Percentiles rank a stretch among this genome's conserved stretches.
These are phyloP conservation scores for Cladosporium cucumerinum DNA, from an alignment of 2,329 filamentous ascomycete genomes.

Conservation along the genomic window DNA sequence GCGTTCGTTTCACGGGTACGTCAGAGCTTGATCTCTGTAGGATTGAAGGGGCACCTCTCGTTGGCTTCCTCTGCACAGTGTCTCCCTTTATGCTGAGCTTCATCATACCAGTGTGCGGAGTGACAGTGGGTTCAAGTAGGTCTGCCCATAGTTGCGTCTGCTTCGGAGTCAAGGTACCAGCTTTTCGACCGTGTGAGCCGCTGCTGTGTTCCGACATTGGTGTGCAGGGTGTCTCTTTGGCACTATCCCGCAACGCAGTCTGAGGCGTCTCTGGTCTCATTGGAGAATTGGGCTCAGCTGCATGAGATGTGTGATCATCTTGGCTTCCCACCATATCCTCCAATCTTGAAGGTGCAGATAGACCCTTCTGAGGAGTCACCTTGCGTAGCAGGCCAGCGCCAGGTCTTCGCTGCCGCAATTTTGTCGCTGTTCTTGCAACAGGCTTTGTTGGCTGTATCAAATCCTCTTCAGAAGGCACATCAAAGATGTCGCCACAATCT, in stretches of 20 bases:
- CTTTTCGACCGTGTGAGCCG: background rate
- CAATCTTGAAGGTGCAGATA: constrained; percentile 31
- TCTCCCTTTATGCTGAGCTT: constrained; percentile 11
- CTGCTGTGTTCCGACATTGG: constrained; percentile 9
- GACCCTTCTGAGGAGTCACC: constrained; percentile 24
- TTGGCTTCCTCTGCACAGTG: background rate
- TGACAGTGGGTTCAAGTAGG: constrained; percentile 7
- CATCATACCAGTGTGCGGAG: constrained; percentile 8
- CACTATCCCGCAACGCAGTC: constrained; percentile 4
- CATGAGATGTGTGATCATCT: constrained; percentile 6
- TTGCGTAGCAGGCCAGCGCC: constrained; percentile 21
- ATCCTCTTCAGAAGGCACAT: constrained; percentile 24
- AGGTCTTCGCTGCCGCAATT: constrained; percentile 6
- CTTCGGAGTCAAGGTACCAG: constrained; percentile 29
- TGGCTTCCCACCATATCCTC: constrained; percentile 29
- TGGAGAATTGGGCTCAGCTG: constrained; percentile 18
- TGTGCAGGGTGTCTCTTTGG: constrained; percentile 5
- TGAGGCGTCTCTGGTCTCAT: constrained; percentile 25
- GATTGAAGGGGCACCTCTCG: background rate
- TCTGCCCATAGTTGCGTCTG: constrained; percentile 32
- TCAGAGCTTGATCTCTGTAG: constrained; percentile 9
- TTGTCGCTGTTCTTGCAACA: background rate
- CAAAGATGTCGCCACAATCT: constrained; percentile 21
- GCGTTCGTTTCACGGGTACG: constrained; percentile 17
- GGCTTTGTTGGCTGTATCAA: background rate